Evolutionary conservation across 78 protist species (phyloP).

Genomic region (Capsaspora owczarzaki): DNA sequence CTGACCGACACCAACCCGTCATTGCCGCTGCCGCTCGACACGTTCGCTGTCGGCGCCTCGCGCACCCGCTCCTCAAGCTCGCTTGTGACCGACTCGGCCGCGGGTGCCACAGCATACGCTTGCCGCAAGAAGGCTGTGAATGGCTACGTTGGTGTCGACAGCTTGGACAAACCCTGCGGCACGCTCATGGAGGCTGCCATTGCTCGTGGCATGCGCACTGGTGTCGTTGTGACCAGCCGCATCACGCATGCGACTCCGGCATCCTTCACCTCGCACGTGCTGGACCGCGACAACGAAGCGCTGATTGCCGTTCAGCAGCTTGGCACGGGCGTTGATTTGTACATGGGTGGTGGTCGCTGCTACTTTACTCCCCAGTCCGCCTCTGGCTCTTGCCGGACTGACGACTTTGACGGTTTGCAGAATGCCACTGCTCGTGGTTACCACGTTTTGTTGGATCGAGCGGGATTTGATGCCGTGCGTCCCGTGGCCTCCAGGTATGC

Average conservation of each 20-base stretch:
- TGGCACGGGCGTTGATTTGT: no score
- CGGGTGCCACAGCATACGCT: slow-evolving; percentile 27
- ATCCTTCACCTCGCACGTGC: slow-evolving; percentile 5
- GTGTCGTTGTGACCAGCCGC: slow-evolving; percentile 20
- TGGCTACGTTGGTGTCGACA: slow-evolving; percentile 17
- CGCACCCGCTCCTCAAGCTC: slow-evolving; percentile 8
- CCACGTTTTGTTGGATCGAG: no score
- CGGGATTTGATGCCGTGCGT: no score
- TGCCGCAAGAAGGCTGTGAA: slow-evolving; percentile 21
- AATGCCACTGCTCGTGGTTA: no score
- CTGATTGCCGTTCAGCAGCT: slow-evolving; percentile 31
- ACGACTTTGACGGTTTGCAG: no score
- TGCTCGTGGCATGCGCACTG: neutral
- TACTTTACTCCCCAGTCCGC: no score
- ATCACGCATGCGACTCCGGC: slow-evolving; percentile 38
- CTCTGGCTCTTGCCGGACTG: no score
- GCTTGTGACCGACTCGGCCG: slow-evolving; percentile 37
- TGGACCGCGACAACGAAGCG: neutral
- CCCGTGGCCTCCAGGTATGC: no score
- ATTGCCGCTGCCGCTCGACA: slow-evolving; percentile 22
- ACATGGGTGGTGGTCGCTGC: no score
- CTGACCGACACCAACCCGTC: no score
- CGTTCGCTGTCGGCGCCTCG: slow-evolving; percentile 2
- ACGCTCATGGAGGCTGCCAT: slow-evolving; percentile 34
- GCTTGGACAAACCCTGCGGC: slow-evolving; percentile 10